Percentiles rank a stretch among this genome's conserved stretches.
These are phyloP conservation scores for Otatea glauca DNA, from an alignment of 176 grass and related monocot genomes.

Conservation along the genomic window DNA sequence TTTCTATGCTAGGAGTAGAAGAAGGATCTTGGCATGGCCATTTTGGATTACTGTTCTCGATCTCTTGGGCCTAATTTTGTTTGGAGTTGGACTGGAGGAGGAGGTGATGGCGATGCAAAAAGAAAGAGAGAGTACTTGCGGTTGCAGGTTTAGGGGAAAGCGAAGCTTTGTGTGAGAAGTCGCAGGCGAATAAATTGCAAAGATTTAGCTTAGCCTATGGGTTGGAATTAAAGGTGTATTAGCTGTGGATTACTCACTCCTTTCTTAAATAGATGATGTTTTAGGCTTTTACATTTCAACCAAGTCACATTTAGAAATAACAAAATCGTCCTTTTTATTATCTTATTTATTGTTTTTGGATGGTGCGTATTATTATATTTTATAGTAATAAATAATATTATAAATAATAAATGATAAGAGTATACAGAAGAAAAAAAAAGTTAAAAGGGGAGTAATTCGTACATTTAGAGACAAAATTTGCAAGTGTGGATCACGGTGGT, in stretches of 20 bases:
- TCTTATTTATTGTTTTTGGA: too few relatives aligned
- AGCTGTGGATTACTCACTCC: constrained; percentile 52
- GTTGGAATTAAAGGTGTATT: constrained; percentile 3
- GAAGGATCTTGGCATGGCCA: constrained; percentile 40
- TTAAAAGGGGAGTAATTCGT: too few relatives aligned
- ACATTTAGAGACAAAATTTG: too few relatives aligned
- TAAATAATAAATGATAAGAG: too few relatives aligned
- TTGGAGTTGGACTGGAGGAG: background rate
- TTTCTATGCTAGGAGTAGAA: background rate
- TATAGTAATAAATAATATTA: too few relatives aligned
- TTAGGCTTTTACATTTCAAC: too few relatives aligned
- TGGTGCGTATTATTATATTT: too few relatives aligned
- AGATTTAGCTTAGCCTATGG: background rate
- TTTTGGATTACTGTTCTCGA: background rate
- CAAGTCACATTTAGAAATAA: too few relatives aligned
- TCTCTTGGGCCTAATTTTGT: constrained; percentile 1
- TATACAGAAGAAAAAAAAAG: too few relatives aligned
- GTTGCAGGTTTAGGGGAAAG: constrained; percentile 31
- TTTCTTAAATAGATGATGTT: too few relatives aligned
- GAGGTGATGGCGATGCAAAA: constrained; percentile 33
- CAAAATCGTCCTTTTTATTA: too few relatives aligned
- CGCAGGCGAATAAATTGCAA: constrained; percentile 6
- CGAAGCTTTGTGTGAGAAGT: constrained; percentile 52
- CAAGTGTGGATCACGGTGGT: constrained; percentile 29
- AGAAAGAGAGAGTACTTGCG: constrained; percentile 21